phyloP scores from a whole-genome alignment of 331 rosid genomes.

The Rhamnella rubrinervis region DNA sequence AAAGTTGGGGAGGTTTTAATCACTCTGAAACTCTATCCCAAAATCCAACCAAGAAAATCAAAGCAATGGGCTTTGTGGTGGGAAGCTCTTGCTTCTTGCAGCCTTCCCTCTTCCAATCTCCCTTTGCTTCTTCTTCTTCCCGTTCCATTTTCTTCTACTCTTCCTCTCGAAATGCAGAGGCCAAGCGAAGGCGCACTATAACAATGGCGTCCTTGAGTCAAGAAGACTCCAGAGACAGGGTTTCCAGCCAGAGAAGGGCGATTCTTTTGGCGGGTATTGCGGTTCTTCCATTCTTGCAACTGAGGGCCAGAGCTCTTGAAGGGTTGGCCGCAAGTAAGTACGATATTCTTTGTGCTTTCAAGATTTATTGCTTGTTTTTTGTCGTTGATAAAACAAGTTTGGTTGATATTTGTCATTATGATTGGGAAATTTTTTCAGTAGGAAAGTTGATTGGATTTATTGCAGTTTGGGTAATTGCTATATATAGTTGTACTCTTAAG shows the following conservation, averaged over 20 bases:
- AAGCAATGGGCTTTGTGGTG: constrained; percentile 41
- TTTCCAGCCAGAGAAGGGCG: constrained; percentile 47
- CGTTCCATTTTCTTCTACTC: constrained; percentile 19
- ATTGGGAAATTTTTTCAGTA: background rate
- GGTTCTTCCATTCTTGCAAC: constrained; percentile 63
- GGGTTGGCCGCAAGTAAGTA: constrained; percentile 43
- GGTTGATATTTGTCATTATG: background rate
- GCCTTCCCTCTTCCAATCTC: constrained; percentile 37
- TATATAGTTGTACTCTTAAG: background rate
- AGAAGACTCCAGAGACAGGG: constrained; percentile 28
- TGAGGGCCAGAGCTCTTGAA: constrained; percentile 60
- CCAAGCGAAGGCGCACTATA: constrained; percentile 24
- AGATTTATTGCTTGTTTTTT: constrained; percentile 2
- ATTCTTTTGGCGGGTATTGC: constrained; percentile 63
- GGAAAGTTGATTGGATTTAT: constrained; percentile 1
- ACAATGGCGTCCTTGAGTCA: constrained; percentile 39
- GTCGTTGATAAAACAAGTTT: background rate
- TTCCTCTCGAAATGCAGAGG: constrained; percentile 29
- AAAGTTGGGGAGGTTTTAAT: background rate
- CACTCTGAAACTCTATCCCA: background rate
- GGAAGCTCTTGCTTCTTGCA: constrained; percentile 50
- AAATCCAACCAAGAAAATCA: background rate
- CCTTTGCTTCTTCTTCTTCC: constrained; percentile 30
- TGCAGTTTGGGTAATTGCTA: constrained; percentile 2
- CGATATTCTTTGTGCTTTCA: background rate